Evolutionary conservation across 75 land plant genomes (phyloP).

Genomic region (Sequoia sempervirens): DNA sequence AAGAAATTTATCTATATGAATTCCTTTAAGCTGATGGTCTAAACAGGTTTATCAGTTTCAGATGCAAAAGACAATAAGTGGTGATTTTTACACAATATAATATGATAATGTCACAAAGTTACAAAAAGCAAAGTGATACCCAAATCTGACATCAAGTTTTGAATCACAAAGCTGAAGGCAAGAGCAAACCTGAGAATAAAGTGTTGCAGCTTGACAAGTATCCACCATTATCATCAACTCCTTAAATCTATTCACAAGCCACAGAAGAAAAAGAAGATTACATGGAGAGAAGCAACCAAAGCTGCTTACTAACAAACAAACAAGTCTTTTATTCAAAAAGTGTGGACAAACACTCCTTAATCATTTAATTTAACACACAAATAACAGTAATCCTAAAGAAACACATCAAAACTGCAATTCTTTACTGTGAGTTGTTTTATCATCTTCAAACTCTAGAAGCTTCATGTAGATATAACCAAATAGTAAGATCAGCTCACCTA

Average conservation of each 20-base stretch:
- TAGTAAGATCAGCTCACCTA: constrained; percentile 28
- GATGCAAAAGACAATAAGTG: background rate
- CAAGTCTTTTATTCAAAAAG: background rate
- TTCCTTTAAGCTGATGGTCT: background rate
- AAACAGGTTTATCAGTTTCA: background rate
- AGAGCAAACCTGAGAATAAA: constrained; percentile 75
- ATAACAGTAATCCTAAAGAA: constrained; percentile 1
- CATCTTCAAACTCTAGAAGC: constrained; percentile 1
- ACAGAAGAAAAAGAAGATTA: constrained; percentile 1
- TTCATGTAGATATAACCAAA: background rate
- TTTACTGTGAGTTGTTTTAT: background rate
- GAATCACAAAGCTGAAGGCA: constrained; percentile 8
- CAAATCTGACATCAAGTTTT: constrained; percentile 4
- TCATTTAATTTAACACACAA: background rate
- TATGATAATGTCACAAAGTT: background rate
- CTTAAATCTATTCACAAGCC: constrained; percentile 59
- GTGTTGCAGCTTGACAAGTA: constrained; percentile 99
- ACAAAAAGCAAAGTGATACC: background rate
- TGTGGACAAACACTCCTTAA: background rate
- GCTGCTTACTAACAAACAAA: background rate
- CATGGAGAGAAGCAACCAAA: constrained; percentile 4
- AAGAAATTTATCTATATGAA: background rate
- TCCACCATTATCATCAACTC: constrained; percentile 98
- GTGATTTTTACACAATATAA: background rate
- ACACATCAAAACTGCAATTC: background rate